Percentiles rank a stretch among this genome's conserved stretches.
phyloP scores from a whole-genome alignment of 192 early-diverging fungal genomes.

The Coemansia sp. region DNA sequence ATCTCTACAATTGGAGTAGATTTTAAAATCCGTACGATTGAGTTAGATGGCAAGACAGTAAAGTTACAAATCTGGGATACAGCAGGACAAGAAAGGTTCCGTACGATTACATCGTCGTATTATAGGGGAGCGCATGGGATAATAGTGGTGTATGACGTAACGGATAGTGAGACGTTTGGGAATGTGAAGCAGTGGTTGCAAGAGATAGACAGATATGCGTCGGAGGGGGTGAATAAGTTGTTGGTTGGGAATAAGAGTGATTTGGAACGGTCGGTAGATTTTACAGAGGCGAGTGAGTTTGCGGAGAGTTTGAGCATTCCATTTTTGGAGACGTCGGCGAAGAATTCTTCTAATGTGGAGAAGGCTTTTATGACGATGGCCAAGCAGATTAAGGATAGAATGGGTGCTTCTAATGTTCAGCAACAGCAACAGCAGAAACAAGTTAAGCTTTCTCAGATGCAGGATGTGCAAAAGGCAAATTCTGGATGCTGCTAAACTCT shows the following conservation, averaged over 20 bases:
- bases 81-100: constrained; percentile 98
- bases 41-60: constrained; percentile 97
- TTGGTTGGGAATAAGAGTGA: constrained; percentile 99
- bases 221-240: constrained; percentile 96
- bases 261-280: constrained; percentile 89
- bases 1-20: constrained; percentile 99
- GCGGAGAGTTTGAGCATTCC: constrained; percentile 84
- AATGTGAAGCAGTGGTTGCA: constrained; percentile 99
- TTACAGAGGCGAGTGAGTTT: constrained; percentile 78
- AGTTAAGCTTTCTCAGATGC: constrained; percentile 47
- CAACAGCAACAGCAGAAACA: constrained; percentile 50
- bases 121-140: constrained; percentile 98
- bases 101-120: constrained; percentile 97
- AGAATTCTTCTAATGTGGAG: constrained; percentile 97
- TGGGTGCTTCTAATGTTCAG: constrained; percentile 50
- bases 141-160: constrained; percentile 98
- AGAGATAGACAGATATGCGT: constrained; percentile 97
- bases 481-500: constrained; percentile 44
- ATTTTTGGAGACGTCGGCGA: constrained; percentile 97
- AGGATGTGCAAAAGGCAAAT: constrained; percentile 44
- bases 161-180: constrained; percentile 89
- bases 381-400: constrained; percentile 97
- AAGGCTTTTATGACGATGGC: constrained; percentile 99
- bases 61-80: constrained; percentile 99
- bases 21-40: constrained; percentile 99